A percentile compares a stretch with the other conserved stretches of the same genome.
Evolutionary conservation across 176 grass and related monocot species (phyloP).

Genomic region (Zizania latifolia): DNA sequence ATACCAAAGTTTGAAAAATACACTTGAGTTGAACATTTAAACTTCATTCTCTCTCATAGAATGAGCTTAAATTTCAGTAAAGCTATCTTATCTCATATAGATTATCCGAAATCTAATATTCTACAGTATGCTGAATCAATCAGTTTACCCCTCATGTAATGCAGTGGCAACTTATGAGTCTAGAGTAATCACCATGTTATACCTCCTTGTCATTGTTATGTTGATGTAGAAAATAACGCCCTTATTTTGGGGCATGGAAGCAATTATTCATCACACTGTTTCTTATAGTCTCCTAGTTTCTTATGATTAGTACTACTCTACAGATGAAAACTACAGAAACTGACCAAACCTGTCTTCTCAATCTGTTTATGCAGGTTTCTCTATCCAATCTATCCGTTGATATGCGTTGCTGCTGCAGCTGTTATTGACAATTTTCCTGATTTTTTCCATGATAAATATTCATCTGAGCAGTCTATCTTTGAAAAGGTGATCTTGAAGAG

Average conservation of each 20-base stretch:
- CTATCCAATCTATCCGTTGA: slow-evolving; percentile 96
- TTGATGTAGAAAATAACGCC: not conserved
- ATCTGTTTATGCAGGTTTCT: slow-evolving; percentile 72
- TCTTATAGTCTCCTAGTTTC: not conserved
- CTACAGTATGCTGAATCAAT: not conserved
- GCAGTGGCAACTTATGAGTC: not conserved
- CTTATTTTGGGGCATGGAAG: not conserved
- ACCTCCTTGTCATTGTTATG: not conserved
- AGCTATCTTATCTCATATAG: not conserved
- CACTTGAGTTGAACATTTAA: no score
- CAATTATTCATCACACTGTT: not conserved
- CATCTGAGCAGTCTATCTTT: slow-evolving; percentile 60
- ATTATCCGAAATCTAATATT: not conserved
- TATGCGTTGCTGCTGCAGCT: slow-evolving; percentile 83
- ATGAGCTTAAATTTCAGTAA: not conserved
- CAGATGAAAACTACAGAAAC: not conserved
- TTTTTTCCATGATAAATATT: slow-evolving; percentile 86
- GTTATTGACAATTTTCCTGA: slow-evolving; percentile 83
- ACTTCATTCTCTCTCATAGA: no score
- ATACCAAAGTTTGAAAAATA: no score
- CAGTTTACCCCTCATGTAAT: not conserved
- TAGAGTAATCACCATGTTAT: not conserved
- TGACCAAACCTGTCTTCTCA: not conserved
- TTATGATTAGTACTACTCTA: not conserved
- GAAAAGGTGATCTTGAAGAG: slow-evolving; percentile 42